A percentile compares a stretch with the other conserved stretches of the same genome.
These are phyloP conservation scores for Eimeria nieschulzi DNA, from an alignment of 169 alveolate genomes.

Conservation along the genomic window DNA sequence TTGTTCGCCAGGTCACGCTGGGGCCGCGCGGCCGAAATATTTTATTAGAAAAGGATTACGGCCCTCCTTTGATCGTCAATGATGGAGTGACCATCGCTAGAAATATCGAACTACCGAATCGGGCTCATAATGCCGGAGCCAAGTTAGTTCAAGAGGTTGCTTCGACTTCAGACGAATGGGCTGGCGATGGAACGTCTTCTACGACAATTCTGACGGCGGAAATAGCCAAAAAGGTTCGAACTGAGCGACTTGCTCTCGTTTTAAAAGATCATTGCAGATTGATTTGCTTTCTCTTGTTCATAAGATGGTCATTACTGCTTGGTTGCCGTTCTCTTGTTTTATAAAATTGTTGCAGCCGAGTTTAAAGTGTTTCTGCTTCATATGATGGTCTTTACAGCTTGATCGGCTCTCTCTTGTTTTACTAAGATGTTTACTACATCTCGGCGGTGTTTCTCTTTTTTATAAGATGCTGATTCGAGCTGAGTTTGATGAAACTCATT, in stretches of 20 bases:
- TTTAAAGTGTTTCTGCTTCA: too few relatives aligned
- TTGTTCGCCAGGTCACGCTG: constrained; percentile 82
- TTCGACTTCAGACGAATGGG: constrained; percentile 89
- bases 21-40: constrained; percentile 93
- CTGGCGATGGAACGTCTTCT: constrained; percentile 94
- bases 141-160: constrained; percentile 91
- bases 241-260: not conserved
- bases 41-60: constrained; percentile 89
- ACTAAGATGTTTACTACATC: too few relatives aligned
- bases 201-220: constrained; percentile 91
- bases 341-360: too few relatives aligned
- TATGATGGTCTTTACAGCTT: too few relatives aligned
- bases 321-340: too few relatives aligned
- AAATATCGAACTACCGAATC: constrained; percentile 86
- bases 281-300: too few relatives aligned
- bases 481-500: too few relatives aligned
- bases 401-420: too few relatives aligned
- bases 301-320: too few relatives aligned
- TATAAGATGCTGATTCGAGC: too few relatives aligned
- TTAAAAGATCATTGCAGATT: not conserved
- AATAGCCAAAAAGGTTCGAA: constrained; percentile 80
- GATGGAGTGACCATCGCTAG: constrained; percentile 94
- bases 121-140: constrained; percentile 90
- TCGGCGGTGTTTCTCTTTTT: too few relatives aligned
- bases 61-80: constrained; percentile 88